phyloP scores from a whole-genome alignment of 2,329 filamentous ascomycete species.

The Lanzia echinophila region DNA sequence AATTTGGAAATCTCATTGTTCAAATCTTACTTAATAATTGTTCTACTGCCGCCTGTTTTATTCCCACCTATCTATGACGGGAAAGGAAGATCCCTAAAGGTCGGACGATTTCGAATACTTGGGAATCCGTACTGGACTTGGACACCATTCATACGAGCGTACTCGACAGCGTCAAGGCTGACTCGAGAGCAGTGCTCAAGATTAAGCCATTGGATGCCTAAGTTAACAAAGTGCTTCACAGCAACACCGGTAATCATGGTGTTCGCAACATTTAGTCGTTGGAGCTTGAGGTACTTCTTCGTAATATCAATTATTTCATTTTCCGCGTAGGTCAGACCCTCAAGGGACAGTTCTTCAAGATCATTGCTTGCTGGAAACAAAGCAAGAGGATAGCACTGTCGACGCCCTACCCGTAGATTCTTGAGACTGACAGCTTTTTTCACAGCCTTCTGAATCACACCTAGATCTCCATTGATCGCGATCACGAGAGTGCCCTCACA shows the following conservation, averaged over 20 bases:
- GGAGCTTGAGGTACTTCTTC: constrained; percentile 22
- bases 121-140: constrained; percentile 19
- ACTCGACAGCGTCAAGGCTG: constrained; percentile 29
- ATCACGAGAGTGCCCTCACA: constrained; percentile 20
- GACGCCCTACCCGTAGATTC: constrained; percentile 19
- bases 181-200: constrained; percentile 23
- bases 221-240: constrained; percentile 28
- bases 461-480: constrained; percentile 13
- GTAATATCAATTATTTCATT: constrained; percentile 17
- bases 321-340: constrained; percentile 15
- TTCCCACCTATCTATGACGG: too few species aligned
- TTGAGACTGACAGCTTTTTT: constrained; percentile 20
- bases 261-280: constrained; percentile 21
- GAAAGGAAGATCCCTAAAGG: background rate
- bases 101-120: too few species aligned
- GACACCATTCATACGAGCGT: constrained; percentile 25
- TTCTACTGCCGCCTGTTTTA: too few species aligned
- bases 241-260: constrained; percentile 30
- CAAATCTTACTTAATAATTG: too few species aligned
- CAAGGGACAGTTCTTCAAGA: constrained; percentile 21
- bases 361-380: constrained; percentile 20
- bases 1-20: too few species aligned
- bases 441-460: constrained; percentile 8
- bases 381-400: constrained; percentile 3
- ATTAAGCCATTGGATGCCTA: constrained; percentile 24